Conservation (phyloP, 208 protist genomes). For the Tetramitus jugosus region DNA sequence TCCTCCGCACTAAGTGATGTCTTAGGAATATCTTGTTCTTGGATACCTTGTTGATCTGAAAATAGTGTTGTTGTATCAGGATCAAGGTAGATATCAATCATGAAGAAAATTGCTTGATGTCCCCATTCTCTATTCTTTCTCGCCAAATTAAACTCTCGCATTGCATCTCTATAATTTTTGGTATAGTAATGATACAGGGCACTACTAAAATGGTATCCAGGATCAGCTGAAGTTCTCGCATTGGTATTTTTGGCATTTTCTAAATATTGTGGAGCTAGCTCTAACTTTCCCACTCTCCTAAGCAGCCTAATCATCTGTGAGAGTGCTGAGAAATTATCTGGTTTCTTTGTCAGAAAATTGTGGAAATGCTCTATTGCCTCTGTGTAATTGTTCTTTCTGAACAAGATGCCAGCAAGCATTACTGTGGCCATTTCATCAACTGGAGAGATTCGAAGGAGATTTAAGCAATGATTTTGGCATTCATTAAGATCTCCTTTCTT, state of each 20-base stretch:
- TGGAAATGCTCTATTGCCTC: conserved; percentile 69
- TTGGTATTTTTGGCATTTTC: conserved; percentile 42
- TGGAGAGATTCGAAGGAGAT: conserved; percentile 67
- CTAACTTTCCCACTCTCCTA: conserved; percentile 59
- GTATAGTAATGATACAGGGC: conserved; percentile 63
- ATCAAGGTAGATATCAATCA: conserved; percentile 88
- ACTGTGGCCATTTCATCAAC: conserved; percentile 70
- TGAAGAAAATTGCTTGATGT: conserved; percentile 59
- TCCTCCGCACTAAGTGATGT: no score
- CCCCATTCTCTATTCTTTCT: conserved; percentile 68
- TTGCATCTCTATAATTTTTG: conserved; percentile 64
- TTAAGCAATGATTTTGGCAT: conserved; percentile 73
- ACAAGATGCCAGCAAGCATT: conserved; percentile 76
- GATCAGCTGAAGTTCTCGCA: conserved; percentile 45
- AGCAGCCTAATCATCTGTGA: conserved; percentile 70
- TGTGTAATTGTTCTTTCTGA: conserved; percentile 62
- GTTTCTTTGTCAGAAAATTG: conserved; percentile 64
- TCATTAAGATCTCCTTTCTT: conserved; percentile 57
- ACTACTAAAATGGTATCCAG: conserved; percentile 66
- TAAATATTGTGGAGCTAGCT: conserved; percentile 50
- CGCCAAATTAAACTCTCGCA: conserved; percentile 70
- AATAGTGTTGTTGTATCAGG: conserved; percentile 52
- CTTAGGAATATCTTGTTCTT: no score
- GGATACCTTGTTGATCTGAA: no score
- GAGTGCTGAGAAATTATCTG: conserved; percentile 74